Evolutionary conservation across 257 asterid species (phyloP).

Genomic region (Pogostemon cablin): DNA sequence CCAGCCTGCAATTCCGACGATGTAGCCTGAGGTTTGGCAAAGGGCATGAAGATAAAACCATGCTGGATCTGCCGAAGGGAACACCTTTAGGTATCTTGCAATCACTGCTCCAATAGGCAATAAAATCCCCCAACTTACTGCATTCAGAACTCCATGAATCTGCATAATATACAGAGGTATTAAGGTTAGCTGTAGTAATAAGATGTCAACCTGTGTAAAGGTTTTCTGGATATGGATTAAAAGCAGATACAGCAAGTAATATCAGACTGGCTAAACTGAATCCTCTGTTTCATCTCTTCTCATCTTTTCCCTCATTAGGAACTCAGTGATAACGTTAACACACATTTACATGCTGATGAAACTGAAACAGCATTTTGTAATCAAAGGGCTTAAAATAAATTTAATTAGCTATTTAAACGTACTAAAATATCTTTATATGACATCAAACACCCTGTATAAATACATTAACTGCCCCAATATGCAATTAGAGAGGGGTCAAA

Average conservation of each 20-base stretch:
- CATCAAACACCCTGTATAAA: no score
- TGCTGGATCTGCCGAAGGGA: slow-evolving; percentile 74
- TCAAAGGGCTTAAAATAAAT: background rate
- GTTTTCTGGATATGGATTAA: background rate
- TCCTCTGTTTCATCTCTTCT: background rate
- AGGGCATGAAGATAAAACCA: slow-evolving; percentile 85
- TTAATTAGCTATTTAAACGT: background rate
- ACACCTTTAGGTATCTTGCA: slow-evolving; percentile 81
- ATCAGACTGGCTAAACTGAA: background rate
- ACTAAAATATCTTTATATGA: no score
- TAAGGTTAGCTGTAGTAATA: background rate
- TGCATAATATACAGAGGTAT: slow-evolving; percentile 35
- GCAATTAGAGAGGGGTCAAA: no score
- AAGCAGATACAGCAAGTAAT: no score
- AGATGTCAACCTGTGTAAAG: background rate
- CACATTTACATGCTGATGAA: no score
- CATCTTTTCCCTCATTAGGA: background rate
- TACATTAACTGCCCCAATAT: no score
- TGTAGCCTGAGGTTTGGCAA: slow-evolving; percentile 73
- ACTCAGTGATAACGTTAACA: no score
- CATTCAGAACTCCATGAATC: slow-evolving; percentile 83
- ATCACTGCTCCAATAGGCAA: slow-evolving; percentile 72
- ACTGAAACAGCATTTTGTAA: background rate
- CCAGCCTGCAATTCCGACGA: slow-evolving; percentile 89
- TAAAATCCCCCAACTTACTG: slow-evolving; percentile 82